Evolutionary conservation across 1,284 basidiomycete genomes (phyloP), one percentile per base, ranked within the genome.

Genomic region (Trametes sp.): DNA sequence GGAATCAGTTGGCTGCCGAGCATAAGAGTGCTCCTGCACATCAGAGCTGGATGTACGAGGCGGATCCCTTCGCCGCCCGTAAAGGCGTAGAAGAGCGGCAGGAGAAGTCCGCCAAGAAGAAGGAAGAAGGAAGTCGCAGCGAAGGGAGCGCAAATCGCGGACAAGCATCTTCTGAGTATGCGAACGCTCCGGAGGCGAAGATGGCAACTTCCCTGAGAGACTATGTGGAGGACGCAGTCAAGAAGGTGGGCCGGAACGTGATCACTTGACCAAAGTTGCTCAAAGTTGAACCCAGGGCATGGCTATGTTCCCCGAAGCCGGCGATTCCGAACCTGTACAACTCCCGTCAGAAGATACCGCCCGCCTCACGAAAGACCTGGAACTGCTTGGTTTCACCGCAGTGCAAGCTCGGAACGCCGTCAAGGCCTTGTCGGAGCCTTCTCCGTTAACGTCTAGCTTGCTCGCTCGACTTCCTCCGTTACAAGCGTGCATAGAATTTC

Each of bases 41-140:
- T 75, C 83, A 87, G 72, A 85, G 84, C 54, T 96, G 94, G 94
- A 89, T 94, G 84, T 96, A 92, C 74, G 83, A 85, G n/a, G 79
- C 86, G 7, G 94, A 96, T 77, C 95, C 94, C 0, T 96, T 96
- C 72, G 83, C 85, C 35, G 92, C 93, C 9, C 83, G 82, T 63
- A 87, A 87, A 67, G 81, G 83, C 64, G 89, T 93, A 0, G 83
- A 87, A 35, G 82, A 85, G 50, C 80, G 90, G 48, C 90, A 92
- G 72, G 81, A 78, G 41, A 87, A 86, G 65, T 80, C 81, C 26
- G 76, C 79, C 13, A 77, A 82, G 71, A 82, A 77, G 71, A 79
- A 76, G 51, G 80, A 84, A 58, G 77, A 76, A 44, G 60, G 60
- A 0, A 64, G 54, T 57, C 57, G 61, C 26, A 64, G 63, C 53